These are phyloP conservation scores for Fusarium gaditjirri DNA, from an alignment of 2,329 filamentous ascomycete species.

Conservation along the genomic window DNA sequence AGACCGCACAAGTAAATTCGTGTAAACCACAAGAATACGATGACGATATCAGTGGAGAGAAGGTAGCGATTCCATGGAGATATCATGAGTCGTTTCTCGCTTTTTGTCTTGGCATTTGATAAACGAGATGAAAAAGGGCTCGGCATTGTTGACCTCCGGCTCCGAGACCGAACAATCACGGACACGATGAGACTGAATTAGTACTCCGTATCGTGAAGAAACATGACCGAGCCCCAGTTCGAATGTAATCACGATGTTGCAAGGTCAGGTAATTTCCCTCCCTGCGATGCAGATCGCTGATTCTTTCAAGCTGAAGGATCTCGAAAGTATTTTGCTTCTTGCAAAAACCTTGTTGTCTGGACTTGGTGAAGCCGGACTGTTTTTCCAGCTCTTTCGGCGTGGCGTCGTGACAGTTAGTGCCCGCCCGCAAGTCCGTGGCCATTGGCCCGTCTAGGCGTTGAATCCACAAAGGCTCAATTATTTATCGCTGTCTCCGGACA, in stretches of 20 bases:
- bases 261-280: slow-evolving; percentile 25
- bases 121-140: slow-evolving; percentile 24
- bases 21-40: slow-evolving; percentile 3
- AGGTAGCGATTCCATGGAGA: not conserved
- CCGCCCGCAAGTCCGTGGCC: not conserved
- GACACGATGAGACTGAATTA: slow-evolving; percentile 1
- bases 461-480: not conserved
- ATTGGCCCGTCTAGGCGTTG: slow-evolving; percentile 11
- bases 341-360: not conserved
- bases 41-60: slow-evolving; percentile 32
- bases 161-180: slow-evolving; percentile 31
- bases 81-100: slow-evolving; percentile 13
- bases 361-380: not conserved
- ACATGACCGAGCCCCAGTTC: slow-evolving; percentile 6
- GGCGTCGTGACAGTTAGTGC: slow-evolving; percentile 16
- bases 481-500: slow-evolving; percentile 16
- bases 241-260: slow-evolving; percentile 4
- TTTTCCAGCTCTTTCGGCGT: slow-evolving; percentile 28
- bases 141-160: slow-evolving; percentile 10
- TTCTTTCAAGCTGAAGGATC: not conserved
- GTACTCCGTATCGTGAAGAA: not conserved
- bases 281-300: slow-evolving; percentile 3
- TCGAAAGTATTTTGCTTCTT: not conserved
- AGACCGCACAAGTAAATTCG: slow-evolving; percentile 1
- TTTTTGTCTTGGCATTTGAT: slow-evolving; percentile 23